These are phyloP conservation scores for Ettlia oleoabundans DNA, from an alignment of 139 green algal species.

Conservation along the genomic window DNA sequence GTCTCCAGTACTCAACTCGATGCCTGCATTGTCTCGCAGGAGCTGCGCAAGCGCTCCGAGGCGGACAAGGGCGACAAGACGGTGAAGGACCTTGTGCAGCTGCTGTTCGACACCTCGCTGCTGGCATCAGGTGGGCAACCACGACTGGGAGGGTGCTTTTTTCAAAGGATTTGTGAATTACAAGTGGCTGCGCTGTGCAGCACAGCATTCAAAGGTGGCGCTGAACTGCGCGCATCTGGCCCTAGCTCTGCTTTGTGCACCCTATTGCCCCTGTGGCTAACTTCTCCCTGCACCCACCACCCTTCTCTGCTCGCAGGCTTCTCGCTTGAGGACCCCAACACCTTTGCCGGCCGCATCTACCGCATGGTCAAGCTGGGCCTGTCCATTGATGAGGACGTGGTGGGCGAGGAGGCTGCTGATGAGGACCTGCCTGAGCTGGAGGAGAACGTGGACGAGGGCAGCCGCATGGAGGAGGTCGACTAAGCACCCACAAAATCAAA, in stretches of 20 bases:
- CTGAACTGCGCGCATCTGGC: no score
- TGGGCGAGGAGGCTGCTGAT: constrained; percentile 33
- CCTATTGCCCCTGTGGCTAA: no score
- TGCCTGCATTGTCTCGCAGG: no score
- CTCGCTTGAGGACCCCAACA: constrained; percentile 97
- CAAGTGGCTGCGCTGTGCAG: no score
- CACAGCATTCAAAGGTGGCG: no score
- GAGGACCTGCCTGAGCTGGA: constrained; percentile 95
- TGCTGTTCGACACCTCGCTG: constrained; percentile 99
- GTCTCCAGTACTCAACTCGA: no score
- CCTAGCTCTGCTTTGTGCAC: background rate
- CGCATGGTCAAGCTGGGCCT: constrained; percentile 99
- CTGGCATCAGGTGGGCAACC: constrained; percentile 75
- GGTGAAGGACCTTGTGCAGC: constrained; percentile 98
- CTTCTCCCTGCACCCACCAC: background rate
- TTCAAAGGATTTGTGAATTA: no score
- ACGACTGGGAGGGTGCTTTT: background rate
- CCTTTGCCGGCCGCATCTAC: constrained; percentile 97
- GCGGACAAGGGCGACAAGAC: constrained; percentile 99
- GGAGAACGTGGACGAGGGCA: constrained; percentile 94
- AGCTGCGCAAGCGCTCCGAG: constrained; percentile 57
- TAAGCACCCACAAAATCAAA: no score
- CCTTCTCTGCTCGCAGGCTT: constrained; percentile 67
- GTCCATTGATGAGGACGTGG: constrained; percentile 95
- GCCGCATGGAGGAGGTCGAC: constrained; percentile 98